Conservation (phyloP, 1,284 basidiomycete species). For the Puccinia hordei region DNA sequence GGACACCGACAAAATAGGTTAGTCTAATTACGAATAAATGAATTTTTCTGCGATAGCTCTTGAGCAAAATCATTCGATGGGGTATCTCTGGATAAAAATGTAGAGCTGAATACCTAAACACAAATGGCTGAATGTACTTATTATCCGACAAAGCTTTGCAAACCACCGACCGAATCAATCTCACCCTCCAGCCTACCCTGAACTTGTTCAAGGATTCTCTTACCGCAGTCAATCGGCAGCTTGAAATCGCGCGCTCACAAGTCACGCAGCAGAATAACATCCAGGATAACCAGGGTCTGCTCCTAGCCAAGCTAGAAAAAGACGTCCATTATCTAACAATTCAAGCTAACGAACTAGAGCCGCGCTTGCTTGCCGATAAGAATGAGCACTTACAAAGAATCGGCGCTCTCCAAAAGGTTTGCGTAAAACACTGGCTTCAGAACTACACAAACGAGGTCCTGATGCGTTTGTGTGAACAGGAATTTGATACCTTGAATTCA, state of each 20-base stretch:
- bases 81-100: neutral
- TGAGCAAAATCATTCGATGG: neutral
- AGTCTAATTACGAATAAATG: neutral
- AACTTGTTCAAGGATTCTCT: conserved; percentile 11
- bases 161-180: conserved; percentile 27
- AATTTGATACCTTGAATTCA: conserved; percentile 16
- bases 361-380: neutral
- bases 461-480: neutral
- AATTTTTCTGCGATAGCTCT: neutral
- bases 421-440: neutral
- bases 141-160: conserved; percentile 12
- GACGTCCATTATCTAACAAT: neutral
- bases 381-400: neutral
- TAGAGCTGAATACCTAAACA: neutral
- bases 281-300: conserved; percentile 4
- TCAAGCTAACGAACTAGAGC: neutral
- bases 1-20: conserved; percentile 22
- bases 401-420: conserved; percentile 3
- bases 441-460: neutral
- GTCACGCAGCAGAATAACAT: neutral
- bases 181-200: neutral
- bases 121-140: neutral
- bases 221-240: conserved; percentile 4
- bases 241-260: conserved; percentile 13
- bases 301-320: conserved; percentile 29